Evolutionary conservation across 371 early-diverging fungal species (phyloP), one percentile per base, ranked within the genome.

Genomic region (Lichtheimia ramosa): DNA sequence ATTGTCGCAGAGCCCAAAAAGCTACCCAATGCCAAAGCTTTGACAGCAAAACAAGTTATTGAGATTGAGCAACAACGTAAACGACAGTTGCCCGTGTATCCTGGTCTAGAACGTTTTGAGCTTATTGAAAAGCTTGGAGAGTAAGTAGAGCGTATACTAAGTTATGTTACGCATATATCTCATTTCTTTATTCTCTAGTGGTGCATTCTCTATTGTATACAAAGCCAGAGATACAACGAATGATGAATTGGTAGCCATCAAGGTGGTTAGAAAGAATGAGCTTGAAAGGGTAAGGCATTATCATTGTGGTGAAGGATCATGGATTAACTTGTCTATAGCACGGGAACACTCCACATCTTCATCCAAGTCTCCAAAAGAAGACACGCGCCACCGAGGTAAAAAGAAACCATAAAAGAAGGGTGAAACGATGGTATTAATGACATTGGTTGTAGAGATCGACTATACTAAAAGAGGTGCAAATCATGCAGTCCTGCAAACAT

Each of bases 391-490:
- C 61, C 15, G 61, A 60, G 61, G 61, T 60, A 59, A 51, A 49
- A 12, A 3, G 16, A 2, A 42, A 14, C 28, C 3, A 21, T 21
- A 42, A 51, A 15, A 15, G 27, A 23, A 5, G 49, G 16, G 23
- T 43, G 39, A 8, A 18, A 24, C 12, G n/a, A 27, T n/a, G n/a
- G 15, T 40, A 18, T 16, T 56, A 42, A 24, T 21, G 3, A 27
- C 51, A 49, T 54, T 59, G 20, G 21, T 39, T 46, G 25, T 12
- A 92, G 88, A 81, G 89, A 28, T 88, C 85, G 56, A 88, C 86
- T 65, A 89, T 95, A 49, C 81, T 91, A 51, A 93, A 94, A 70
- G 98, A 98, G 70, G 88, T 93, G 0, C 79, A 86, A 49, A 93
- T 96, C 59, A 93, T 96, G 84, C 86, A 90, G 28, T 86, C 83